Evolutionary conservation across 1,139 yeast species (phyloP), one percentile per base, ranked within the genome.

Genomic region (Geotrichum europaeum): DNA sequence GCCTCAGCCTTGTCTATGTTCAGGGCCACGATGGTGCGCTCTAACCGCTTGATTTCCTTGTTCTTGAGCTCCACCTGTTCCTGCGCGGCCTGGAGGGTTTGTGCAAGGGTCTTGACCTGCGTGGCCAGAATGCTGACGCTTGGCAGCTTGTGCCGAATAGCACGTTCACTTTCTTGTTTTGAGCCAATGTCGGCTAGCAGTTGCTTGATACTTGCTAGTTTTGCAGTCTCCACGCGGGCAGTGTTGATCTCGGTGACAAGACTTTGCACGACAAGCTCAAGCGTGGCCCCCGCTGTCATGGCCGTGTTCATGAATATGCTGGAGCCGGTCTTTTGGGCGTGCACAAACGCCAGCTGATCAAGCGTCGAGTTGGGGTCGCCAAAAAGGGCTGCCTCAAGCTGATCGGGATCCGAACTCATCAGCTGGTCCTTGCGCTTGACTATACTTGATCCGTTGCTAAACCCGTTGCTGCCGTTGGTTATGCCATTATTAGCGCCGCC

Each of bases 321-420:
- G 25, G 86, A 79, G 55, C 82, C 77, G 10, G 81, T 78, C 63
- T 79, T 80, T 24, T 82, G 79, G 60, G 82, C 80, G 40, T 83
- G 76, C 4, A 87, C 87, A 60, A 85, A 72, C 12, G 86, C 75
- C 55, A 79, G 75, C 62, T 85, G 87, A 65, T 86, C 91, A 49
- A 86, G 69, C 51, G 81, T 74, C 10, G 86, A 81, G 66, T 81
- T 81, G 30, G 86, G 82, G 68, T 88, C 96, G 51, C 96, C 92
- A 73, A 89, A 90, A 68, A 90, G 79, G 1, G 95, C 87, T 20
- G 84, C 85, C 69, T 87, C 96, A 40, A 40, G 47, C 20, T 40
- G 47, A 5, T 40, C 47, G 6, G 47, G 7, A 7, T 18, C 47
- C 6, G n/a, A 15, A 9, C 18, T 40, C 18, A 15, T 15, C 7